Percentiles rank a stretch among this genome's conserved stretches.
These are phyloP conservation scores for Cercospora berteroae DNA, from an alignment of 2,329 filamentous ascomycete species.

Conservation along the genomic window DNA sequence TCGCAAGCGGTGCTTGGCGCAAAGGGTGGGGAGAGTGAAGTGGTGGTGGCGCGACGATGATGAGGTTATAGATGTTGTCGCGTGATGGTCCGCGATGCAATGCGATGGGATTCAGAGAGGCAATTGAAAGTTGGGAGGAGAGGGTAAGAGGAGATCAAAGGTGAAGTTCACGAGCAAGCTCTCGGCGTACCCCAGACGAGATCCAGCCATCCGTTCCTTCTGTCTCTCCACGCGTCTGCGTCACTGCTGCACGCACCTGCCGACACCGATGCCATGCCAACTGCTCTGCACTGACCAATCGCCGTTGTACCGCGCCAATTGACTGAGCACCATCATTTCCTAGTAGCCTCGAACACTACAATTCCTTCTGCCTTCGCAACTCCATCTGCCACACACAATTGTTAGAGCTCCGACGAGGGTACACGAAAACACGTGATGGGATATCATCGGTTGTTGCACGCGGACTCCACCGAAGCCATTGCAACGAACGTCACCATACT, in stretches of 20 bases:
- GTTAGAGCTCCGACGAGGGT: not conserved
- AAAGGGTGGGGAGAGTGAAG: constrained; percentile 17
- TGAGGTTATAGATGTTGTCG: constrained; percentile 23
- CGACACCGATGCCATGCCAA: not conserved
- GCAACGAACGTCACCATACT: not conserved
- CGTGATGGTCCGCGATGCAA: constrained; percentile 18
- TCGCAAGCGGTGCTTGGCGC: constrained; percentile 23
- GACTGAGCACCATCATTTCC: not conserved
- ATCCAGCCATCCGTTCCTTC: not conserved
- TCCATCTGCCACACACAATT: not conserved
- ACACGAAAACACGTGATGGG: not conserved
- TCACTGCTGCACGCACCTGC: not conserved
- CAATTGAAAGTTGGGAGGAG: not conserved
- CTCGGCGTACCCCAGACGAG: not conserved
- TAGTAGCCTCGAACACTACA: not conserved
- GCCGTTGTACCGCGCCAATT: not conserved
- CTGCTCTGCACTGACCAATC: not conserved
- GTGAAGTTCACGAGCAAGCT: constrained; percentile 12
- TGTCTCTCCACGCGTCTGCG: constrained; percentile 1
- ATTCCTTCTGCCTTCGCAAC: not conserved
- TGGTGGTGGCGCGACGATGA: constrained; percentile 16
- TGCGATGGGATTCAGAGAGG: constrained; percentile 7
- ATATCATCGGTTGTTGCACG: not conserved
- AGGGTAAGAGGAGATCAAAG: constrained; percentile 1
- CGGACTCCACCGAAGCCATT: not conserved